Evolutionary conservation across 371 early-diverging fungal genomes (phyloP).

Genomic region (Zychaea mexicana): DNA sequence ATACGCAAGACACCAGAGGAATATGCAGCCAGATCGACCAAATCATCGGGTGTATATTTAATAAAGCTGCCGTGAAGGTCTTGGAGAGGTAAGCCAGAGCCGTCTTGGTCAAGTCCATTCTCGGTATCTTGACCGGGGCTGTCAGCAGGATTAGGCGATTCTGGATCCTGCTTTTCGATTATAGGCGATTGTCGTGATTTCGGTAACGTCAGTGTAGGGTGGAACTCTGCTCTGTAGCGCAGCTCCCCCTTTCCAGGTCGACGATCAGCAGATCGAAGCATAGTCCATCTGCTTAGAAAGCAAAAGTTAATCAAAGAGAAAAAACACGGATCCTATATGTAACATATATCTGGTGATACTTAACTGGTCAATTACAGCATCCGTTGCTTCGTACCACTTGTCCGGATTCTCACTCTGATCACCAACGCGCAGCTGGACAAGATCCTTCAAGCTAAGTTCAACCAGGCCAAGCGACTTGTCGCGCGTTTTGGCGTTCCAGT

Average conservation of each 20-base stretch:
- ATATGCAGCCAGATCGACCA: constrained; percentile 39
- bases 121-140: not conserved
- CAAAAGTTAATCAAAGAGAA: not conserved
- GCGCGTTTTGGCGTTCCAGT: constrained; percentile 64
- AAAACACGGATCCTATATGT: not conserved
- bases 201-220: constrained; percentile 61
- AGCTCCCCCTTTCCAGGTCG: constrained; percentile 58
- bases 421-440: constrained; percentile 40
- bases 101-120: not conserved
- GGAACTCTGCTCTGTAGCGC: constrained; percentile 65
- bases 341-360: not conserved
- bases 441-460: constrained; percentile 39
- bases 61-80: constrained; percentile 34
- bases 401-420: constrained; percentile 25
- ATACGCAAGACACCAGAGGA: constrained; percentile 37
- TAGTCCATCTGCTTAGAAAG: constrained; percentile 45
- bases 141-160: constrained; percentile 8
- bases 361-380: constrained; percentile 33
- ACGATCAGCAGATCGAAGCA: constrained; percentile 54
- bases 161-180: constrained; percentile 16
- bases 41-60: constrained; percentile 44
- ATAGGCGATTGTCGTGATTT: constrained; percentile 16
- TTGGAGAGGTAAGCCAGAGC: constrained; percentile 3
- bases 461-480: constrained; percentile 73
- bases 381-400: constrained; percentile 30